Base-by-base conservation (phyloP, 192 early-diverging fungal genomes). In the Linnemannia zychae region DNA sequence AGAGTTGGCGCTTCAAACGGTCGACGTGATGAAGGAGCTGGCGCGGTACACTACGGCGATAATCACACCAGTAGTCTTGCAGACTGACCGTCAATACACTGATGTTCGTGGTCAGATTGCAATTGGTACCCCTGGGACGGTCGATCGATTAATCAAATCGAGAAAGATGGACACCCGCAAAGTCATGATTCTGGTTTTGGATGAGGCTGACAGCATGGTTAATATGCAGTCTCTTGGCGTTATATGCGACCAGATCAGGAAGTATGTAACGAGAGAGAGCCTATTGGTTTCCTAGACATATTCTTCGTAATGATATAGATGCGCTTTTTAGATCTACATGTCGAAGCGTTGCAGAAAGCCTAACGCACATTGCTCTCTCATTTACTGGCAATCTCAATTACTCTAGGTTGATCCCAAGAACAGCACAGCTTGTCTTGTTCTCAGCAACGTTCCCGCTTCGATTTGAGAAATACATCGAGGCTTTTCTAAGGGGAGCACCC, bases 191-290 rank as follows among this genome's bases (percentile, higher is more conserved):
- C 93, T 99, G 85, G 96, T 98, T 6, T 90, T 99, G 67, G 98
- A 99, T 77, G 98, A 99, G 87, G 98, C 98, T 24, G 98, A 99
- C 83, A 96, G 94, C 79, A 97, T 99, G 98, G 84, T 98, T 38
- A 96, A 98, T 88, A 87, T 93, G 85, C 93, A 93, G 71, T 90
- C 92, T 3, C 88, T 98, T 46, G 95, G 94, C 1, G 95, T 97
- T 72, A 97, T 98, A 76, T 95, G 92, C 78, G 81, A 96, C 36
- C 91, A 94, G 22, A 92, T 98, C 80, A 95, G 95, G 82, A 94
- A 91, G 95, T 94, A 89, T 6, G 40, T 44, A 44, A 9, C 40
- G 40, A 9, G 9, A 44, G 40, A 3, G 9, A 78, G 72, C 76
- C 2, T 67, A 1, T 34, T 44, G n/a, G n/a, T 40, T 68, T 40